A percentile compares a stretch with the other conserved stretches of the same genome.
These are phyloP conservation scores for Heterobasidion irregulare DNA, from an alignment of 1,284 basidiomycete species.

Conservation along the genomic window DNA sequence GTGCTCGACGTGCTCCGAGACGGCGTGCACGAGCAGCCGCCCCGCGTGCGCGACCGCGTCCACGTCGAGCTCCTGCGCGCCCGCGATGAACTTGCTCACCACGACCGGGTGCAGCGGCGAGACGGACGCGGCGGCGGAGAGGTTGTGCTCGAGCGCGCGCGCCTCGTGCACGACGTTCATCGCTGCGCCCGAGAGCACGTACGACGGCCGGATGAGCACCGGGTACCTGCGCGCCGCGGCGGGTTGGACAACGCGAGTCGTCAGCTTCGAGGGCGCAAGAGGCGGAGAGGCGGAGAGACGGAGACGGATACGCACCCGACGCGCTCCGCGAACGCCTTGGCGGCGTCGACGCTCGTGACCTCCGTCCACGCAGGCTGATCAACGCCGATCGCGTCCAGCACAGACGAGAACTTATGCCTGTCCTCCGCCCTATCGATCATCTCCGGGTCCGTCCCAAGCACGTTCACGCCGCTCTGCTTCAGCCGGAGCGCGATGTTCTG, in stretches of 20 bases:
- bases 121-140: slow-evolving; percentile 91
- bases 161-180: slow-evolving; percentile 99
- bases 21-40: slow-evolving; percentile 89
- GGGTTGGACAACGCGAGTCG: too few relatives aligned
- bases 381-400: slow-evolving; percentile 91
- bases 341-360: slow-evolving; percentile 81
- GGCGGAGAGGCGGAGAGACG: too few relatives aligned
- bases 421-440: slow-evolving; percentile 98
- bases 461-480: slow-evolving; percentile 86
- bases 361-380: slow-evolving; percentile 98
- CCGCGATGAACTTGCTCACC: slow-evolving; percentile 97
- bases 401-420: slow-evolving; percentile 97
- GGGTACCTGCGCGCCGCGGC: slow-evolving; percentile 60
- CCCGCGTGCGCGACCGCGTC: slow-evolving; percentile 97
- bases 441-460: slow-evolving; percentile 92
- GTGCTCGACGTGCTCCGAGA: slow-evolving; percentile 99
- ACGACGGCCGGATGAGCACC: slow-evolving; percentile 93
- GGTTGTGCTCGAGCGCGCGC: slow-evolving; percentile 81
- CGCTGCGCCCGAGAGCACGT: slow-evolving; percentile 96
- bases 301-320: slow-evolving; percentile 57
- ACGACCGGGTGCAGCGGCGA: slow-evolving; percentile 98
- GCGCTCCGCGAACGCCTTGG: slow-evolving; percentile 84
- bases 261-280: too few relatives aligned
- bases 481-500: slow-evolving; percentile 98
- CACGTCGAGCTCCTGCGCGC: slow-evolving; percentile 96